Conservation (phyloP, 2,329 filamentous ascomycete genomes). For the Ceratocystis destructans region DNA sequence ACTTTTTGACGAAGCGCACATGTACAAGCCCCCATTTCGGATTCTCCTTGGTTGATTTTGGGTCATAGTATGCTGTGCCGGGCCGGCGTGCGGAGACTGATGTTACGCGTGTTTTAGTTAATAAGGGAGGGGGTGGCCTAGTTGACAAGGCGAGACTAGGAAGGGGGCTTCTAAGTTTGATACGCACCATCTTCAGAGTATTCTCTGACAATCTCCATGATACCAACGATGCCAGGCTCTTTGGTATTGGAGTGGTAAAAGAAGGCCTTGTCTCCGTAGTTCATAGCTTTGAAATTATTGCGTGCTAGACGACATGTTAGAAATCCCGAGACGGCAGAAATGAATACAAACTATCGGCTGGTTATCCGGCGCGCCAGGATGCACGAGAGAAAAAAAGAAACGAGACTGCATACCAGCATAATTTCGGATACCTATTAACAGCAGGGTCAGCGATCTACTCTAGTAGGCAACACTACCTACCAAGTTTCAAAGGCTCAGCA, state of each 20-base stretch:
- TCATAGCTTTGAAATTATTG: constrained; percentile 87
- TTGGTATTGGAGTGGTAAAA: constrained; percentile 97
- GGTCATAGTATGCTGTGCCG: constrained; percentile 62
- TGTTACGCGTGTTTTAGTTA: background rate
- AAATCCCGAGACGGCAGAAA: background rate
- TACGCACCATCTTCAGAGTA: constrained; percentile 61
- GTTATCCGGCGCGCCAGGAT: too few relatives aligned
- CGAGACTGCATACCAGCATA: constrained; percentile 30
- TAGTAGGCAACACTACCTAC: too few relatives aligned
- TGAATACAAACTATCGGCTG: background rate
- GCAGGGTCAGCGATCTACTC: constrained; percentile 1
- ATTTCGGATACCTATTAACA: constrained; percentile 33
- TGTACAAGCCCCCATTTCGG: constrained; percentile 74
- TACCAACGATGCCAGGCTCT: constrained; percentile 70
- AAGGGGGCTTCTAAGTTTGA: background rate
- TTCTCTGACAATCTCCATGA: constrained; percentile 80
- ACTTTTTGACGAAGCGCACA: constrained; percentile 75
- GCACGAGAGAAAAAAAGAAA: too few relatives aligned
- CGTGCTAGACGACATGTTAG: constrained; percentile 38
- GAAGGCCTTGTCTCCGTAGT: constrained; percentile 79
- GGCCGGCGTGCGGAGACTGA: constrained; percentile 27
- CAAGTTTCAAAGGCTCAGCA: too few relatives aligned
- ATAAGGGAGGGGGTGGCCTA: background rate
- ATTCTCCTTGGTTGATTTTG: constrained; percentile 45
- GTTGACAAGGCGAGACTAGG: background rate